Base-by-base conservation (phyloP, 2,329 filamentous ascomycete genomes). In the Epichloe glyceriae region DNA sequence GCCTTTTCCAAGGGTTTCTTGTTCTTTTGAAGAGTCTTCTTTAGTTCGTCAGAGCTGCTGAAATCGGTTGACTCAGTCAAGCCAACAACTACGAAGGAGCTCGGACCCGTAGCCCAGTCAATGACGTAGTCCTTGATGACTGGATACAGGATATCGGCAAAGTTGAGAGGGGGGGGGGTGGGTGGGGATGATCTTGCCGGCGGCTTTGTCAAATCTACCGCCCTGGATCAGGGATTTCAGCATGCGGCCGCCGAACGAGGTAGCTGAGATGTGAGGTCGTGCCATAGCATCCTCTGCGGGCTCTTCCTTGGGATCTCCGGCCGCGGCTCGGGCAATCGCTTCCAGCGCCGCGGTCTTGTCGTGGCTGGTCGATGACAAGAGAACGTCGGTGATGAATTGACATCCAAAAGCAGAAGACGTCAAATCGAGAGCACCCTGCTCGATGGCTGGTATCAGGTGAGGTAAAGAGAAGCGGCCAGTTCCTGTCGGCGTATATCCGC, bases 221-320 rank as follows among this genome's bases (percentile, higher is more conserved):
- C 93, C 93, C 50, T 88, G 84, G 22, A 96, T 89, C 7, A 98
- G 78, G 0, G 85, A 85, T 72, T 95, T 96, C 60, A 97, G 77
- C 83, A 96, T 85, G 53, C 88, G 84, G 15, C 87, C 88, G 40
- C 82, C 85, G 58, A 75, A 75, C 0, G 80, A 63, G 38, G 78
- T 75, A 59, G 78, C 72, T 26, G 81, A 78, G 50, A 85, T 73
- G 62, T 88, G 84, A 33, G 67, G 61, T 20, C 61, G 62, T 4
- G 67, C 58, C 14, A 67, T 53, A 22, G 71, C 71, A 8, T 72
- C 70, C 44, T 72, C 70, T 3, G 63, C 61, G n/a, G 62, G 60
- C 38, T 62, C 61, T 22, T 67, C 64, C 40, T 61, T 72, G 5
- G 79, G 76, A 55, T 81, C 70, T 35, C 79, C 79, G 26, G 72